Base-by-base conservation (phyloP, 148 eudicot genomes). In the Pharnaceum exiguum region DNA sequence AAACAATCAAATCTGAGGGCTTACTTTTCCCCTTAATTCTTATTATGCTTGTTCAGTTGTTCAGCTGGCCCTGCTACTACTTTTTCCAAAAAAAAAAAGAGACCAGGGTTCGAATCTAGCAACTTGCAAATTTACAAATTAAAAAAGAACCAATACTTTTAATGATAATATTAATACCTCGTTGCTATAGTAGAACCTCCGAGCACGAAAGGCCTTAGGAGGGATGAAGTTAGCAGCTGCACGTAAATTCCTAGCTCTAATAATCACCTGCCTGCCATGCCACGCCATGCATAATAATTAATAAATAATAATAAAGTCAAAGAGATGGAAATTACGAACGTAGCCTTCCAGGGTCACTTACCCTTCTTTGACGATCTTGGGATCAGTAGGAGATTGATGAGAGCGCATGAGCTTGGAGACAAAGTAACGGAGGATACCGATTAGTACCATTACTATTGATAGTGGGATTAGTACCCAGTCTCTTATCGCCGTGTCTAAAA, bases 331-430 rank as follows among this genome's bases (percentile, higher is more conserved):
- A 53, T n/a, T 9, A 3, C 1, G 2, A 53, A 3, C 10, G 13
- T n/a, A n/a, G n/a, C n/a, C n/a, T n/a, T n/a, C n/a, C n/a, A 21
- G 24, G 35, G 57, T 44, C 24, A 22, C 30, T 21, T 31, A 83
- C 98, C 99, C 98, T 81, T 91, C 98, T 79, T 85, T 91, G 88
- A 93, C 69, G 77, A 93, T 73, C 72, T 93, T 93, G 60, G 81
- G 63, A 75, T 93, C 99, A 32, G n/a, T n/a, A n/a, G 96, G 95
- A 1, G 43, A 10, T 54, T 63, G 86, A 66, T 76, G 61, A 45
- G 98, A 81, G 10, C 81, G 82, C 95, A 93, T 86, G 60, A 93
- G 91, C 75, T 89, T 89, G 53, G 99, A 89, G 51, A 89, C 99
- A 50, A 89, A 89, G 81, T 93, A 93, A 23, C 99, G 96, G 19